Conservation (phyloP, 331 rosid species). For the Arachis monticola region DNA sequence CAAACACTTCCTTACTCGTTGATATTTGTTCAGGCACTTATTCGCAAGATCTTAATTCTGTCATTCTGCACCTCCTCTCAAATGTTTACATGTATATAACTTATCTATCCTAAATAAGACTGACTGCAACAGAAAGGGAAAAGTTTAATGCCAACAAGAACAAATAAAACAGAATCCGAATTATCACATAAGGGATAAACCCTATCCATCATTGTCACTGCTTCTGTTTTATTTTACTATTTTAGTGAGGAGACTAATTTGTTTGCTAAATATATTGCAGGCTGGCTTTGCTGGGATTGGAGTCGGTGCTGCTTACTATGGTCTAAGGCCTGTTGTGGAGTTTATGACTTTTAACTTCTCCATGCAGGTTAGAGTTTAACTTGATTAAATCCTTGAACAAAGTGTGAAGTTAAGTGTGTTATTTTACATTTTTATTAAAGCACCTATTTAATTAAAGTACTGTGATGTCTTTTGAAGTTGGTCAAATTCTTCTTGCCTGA, state of each 20-base stretch:
- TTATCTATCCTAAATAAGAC: not conserved
- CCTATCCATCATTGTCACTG: not conserved
- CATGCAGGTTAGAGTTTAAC: slow-evolving; percentile 80
- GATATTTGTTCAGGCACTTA: not conserved
- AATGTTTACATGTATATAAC: too few relatives aligned
- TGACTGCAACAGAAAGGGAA: not conserved
- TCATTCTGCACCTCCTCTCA: too few relatives aligned
- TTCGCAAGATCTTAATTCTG: too few relatives aligned
- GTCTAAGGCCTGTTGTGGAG: slow-evolving; percentile 90
- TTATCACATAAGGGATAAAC: not conserved
- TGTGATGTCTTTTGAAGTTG: not conserved
- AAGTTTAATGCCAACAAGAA: not conserved
- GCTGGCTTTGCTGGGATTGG: slow-evolving; percentile 99
- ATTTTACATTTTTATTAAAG: not conserved
- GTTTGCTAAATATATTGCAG: slow-evolving; percentile 56
- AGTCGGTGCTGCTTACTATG: slow-evolving; percentile 98
- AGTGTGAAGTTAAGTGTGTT: not conserved
- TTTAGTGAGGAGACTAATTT: not conserved
- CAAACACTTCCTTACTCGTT: slow-evolving; percentile 23
- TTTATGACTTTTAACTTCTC: slow-evolving; percentile 99
- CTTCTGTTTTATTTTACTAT: not conserved
- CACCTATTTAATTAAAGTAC: not conserved
- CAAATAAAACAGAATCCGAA: not conserved
- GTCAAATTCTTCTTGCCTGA: not conserved
- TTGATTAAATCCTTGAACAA: not conserved